Evolutionary conservation across 495 filamentous ascomycete genomes (phyloP), one percentile per base, ranked within the genome.

Genomic region (Niebla homalea): DNA sequence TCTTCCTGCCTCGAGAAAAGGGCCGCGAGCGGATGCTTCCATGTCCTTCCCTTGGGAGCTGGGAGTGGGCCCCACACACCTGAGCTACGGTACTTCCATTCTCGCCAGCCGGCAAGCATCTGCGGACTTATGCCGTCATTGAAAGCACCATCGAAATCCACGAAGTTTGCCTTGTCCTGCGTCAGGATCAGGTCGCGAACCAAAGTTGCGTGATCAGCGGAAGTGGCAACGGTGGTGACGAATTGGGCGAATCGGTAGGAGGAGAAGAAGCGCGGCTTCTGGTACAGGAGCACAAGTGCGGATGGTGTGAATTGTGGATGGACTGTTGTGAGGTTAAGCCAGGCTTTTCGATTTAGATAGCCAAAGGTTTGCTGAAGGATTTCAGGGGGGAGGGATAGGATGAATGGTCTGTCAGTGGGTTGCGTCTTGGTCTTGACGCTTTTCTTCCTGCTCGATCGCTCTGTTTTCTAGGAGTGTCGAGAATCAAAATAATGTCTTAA

Each of bases 161-260:
- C 45, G 5, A 55, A 41, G 11, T 41, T 41, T 8, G 16, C 39
- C 8, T 15, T 19, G 39, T 41, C 21, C 39, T 15, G 10, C 8
- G 12, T 22, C 39, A 41, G 18, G 16, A 16, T 11, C 39, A 41
- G 21, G 21, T 41, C 51, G 4, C 54, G 61, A 11, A 69, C 66
- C 58, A 62, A 49, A 25, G 44, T 43, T 10, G 66, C 62, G 36
- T 62, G 57, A 25, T 49, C 43, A 11, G 40, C 46, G 18, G 60
- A 61, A 46, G 59, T 55, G 14, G 61, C 51, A 32, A 69, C 57
- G 15, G 54, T 57, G 4, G 58, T 56, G 29, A 63, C 58, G 32
- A 69, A 69, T 37, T 69, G 62, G n/a, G 64, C 66, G 39, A 69
- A 64, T 26, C 66, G 59, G 44, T 67, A 69, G 10, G 64, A 68